Evolutionary conservation across 306 rosid species (phyloP), one percentile per base, ranked within the genome.

Genomic region (Arachis hypogaea): DNA sequence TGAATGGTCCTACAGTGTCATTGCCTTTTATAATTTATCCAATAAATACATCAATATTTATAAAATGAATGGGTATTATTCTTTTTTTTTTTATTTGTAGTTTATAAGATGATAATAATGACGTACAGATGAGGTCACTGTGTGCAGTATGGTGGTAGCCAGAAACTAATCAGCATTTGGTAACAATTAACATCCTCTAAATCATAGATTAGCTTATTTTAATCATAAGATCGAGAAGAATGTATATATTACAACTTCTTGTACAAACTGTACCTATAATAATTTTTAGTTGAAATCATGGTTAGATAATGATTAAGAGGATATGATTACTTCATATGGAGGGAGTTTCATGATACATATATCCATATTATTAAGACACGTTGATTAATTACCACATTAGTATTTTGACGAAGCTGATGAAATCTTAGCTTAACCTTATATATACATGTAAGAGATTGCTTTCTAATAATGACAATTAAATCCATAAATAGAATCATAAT

Each of bases 111-210:
- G 38, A 33, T 9, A 59, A 22, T 49, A 59, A 49, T 87, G 85
- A 86, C 57, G 88, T 74, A 74, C 77, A 74, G 36, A 49, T 86
- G 82, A 82, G 78, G 84, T 90, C 92, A 87, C 72, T 86, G 85
- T 85, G 40, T 74, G 82, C 83, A 67, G 58, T 75, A 66, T 47
- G 47, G 69, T 47, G 47, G 69, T 76, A 46, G 63, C 66, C 73
- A 11, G 28, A 16, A 80, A 69, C 49, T 77, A 56, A 68, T 14
- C 69, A 59, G 54, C 71, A 47, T 70, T 36, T 44, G 51, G 43
- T 69, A 57, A 33, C 64, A 18, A 45, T 43, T 28, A 41, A 7
- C 14, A 45, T 58, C 7, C 16, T 44, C 70, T 56, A 14, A 55
- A 42, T 52, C 63, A 52, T 5, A 4, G 61, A 11, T 75, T 45